phyloP scores from a whole-genome alignment of 1,284 basidiomycete species.

The Cutaneotrichosporon dermatis region DNA sequence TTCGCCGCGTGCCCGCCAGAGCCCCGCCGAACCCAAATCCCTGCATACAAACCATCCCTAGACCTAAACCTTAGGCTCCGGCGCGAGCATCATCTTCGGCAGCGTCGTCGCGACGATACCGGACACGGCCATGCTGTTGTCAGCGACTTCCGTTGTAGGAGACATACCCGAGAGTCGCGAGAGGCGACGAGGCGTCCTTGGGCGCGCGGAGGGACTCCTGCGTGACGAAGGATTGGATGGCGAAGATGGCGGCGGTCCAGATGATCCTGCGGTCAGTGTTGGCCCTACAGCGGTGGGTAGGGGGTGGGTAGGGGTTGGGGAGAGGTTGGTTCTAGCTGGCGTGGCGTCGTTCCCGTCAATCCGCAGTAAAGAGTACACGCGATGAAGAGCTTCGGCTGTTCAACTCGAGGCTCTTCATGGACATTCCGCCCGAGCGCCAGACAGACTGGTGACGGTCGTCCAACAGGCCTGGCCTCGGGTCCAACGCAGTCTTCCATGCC shows the following conservation, averaged over 20 bases:
- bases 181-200: slow-evolving; percentile 36
- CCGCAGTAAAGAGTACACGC: too few relatives aligned
- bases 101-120: slow-evolving; percentile 37
- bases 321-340: too few relatives aligned
- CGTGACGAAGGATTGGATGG: slow-evolving; percentile 34
- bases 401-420: too few relatives aligned
- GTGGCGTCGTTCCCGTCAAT: too few relatives aligned
- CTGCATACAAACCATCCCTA: not conserved
- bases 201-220: slow-evolving; percentile 32
- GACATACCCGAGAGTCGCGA: slow-evolving; percentile 39
- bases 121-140: slow-evolving; percentile 36
- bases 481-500: too few relatives aligned
- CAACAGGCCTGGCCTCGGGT: too few relatives aligned
- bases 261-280: slow-evolving; percentile 36
- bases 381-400: too few relatives aligned
- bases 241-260: slow-evolving; percentile 36
- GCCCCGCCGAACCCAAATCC: not conserved
- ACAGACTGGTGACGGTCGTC: too few relatives aligned
- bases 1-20: not conserved
- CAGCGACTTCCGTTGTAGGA: not conserved
- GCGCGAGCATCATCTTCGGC: slow-evolving; percentile 37
- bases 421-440: too few relatives aligned
- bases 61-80: slow-evolving; percentile 8
- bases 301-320: too few relatives aligned
- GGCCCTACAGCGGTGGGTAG: too few relatives aligned